These are phyloP conservation scores for Logfia minima DNA, from an alignment of 129 eudicot species.

Conservation along the genomic window DNA sequence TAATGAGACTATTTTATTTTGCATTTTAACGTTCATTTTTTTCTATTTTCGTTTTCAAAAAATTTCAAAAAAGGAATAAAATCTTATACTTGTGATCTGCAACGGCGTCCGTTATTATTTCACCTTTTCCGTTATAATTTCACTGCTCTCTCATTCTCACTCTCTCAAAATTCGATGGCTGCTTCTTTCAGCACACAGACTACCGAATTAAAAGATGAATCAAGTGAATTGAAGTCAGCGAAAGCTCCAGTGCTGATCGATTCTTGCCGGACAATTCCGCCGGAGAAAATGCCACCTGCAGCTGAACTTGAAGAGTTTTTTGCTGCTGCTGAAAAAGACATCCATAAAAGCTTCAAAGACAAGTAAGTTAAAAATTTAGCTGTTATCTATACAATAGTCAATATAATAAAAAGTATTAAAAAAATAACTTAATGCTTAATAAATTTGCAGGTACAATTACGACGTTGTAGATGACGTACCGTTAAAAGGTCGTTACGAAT, in stretches of 20 bases:
- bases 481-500: slow-evolving; percentile 76
- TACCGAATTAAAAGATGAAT: slow-evolving; percentile 39
- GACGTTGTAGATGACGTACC: slow-evolving; percentile 71
- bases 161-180: slow-evolving; percentile 22
- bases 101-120: slow-evolving; percentile 38
- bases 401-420: not conserved
- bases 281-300: slow-evolving; percentile 61
- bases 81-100: slow-evolving; percentile 28
- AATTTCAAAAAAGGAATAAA: slow-evolving; percentile 14
- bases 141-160: not conserved
- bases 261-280: slow-evolving; percentile 44
- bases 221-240: slow-evolving; percentile 40
- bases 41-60: slow-evolving; percentile 4
- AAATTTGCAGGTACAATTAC: slow-evolving; percentile 64
- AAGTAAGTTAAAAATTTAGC: slow-evolving; percentile 38
- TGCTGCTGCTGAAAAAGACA: slow-evolving; percentile 57
- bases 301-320: slow-evolving; percentile 82
- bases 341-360: slow-evolving; percentile 55
- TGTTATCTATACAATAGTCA: not conserved
- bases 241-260: slow-evolving; percentile 21
- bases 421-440: not conserved
- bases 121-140: not conserved
- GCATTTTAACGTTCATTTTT: slow-evolving; percentile 2
- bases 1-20: slow-evolving; percentile 24
- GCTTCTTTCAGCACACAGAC: slow-evolving; percentile 42